Base-by-base conservation (phyloP, 73 alveolate species). In the Tetrahymena malaccensis region DNA sequence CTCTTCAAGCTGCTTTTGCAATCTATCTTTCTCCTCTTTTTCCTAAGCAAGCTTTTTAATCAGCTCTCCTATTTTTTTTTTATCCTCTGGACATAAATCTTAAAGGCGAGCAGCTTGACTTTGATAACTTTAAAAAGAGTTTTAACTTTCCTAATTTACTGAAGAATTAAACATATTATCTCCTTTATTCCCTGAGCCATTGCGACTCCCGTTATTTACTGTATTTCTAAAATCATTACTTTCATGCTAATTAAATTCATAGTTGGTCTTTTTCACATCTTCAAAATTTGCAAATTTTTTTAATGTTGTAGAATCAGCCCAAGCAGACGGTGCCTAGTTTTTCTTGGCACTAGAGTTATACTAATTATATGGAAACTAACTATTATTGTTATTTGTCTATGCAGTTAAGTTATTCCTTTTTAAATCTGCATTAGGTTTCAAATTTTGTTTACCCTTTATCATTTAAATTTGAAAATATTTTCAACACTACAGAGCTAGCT, bases 41-140 rank as follows among this genome's bases (percentile, higher is more conserved):
- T 98, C 99, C 43, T 97, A 94, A 15, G 99, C 99, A 85, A 98
- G 95, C 94, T 98, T 98, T 95, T 98, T 98, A 21, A 98, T 98
- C 35, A 98, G 95, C 85, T 98, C 99, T n/a, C 99, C 99, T 4
- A 98, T 98, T 96, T 98, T 98, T 34, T 98, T 98, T 94, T 98
- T 98, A 96, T 98, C 99, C 96, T 98, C 99, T 10, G 99, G 99
- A 95, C 99, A 98, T 43, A 98, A 94, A 96, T 98, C 99, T 85
- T 97, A 96, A 56, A 98, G 89, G 0, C 89, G 34, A 70, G 89
- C 89, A 70, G 89, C 89, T 70, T 70, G 31, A 31, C 89, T 70
- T 70, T n/a, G 22, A 15, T 27, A 5, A 70, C 89, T 70, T 70
- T 70, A 70, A 70, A 70, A 70, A 19, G 43, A 70, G 25, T 70